Base-by-base conservation (phyloP, 768 basidiomycete genomes). In the Lactifluus echinatus region DNA sequence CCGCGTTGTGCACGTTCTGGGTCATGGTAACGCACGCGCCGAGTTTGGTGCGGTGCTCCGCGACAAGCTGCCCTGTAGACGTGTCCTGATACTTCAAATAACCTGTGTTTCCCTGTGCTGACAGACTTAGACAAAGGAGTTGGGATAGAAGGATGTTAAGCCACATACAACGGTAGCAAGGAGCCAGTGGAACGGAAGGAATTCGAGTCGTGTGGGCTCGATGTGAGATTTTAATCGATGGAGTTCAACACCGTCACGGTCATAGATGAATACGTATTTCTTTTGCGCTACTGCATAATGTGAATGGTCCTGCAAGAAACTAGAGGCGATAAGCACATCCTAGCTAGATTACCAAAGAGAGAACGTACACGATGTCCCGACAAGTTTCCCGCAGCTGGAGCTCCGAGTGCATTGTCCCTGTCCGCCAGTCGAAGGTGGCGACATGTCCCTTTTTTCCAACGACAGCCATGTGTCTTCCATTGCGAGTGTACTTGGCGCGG, bases 71-170 rank as follows among this genome's bases (percentile, higher is more conserved):
- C 12, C 96, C 96, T 0, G 93, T 98, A 4, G 95, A 93, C 0
- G 91, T 94, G 67, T 99, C 96, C 73, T 95, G 93, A 72, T 97
- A 99, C 73, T 94, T 94, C 0, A 98, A 76, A 69, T 84, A 90
- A 2, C 96, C 95, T 14, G 90, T 75, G 66, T 93, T 89, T 7
- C 93, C 91, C 90, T 84, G 57, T 12, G 10, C 4, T 57, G 2
- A 44, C 24, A 33, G 53, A 39, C 59, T 50, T 48, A 45, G 47
- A 28, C 42, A 50, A 19, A 28, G 49, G 51, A 44, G 1, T 19
- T 19, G 6, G 44, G 8, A 15, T 10, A 21, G 34, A 23, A 15
- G n/a, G 12, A 33, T 21, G 28, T n/a, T 14, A 19, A 28, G 8
- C 10, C n/a, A 56, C 87, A 55, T 67, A 93, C 92, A 15, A 93